Base-by-base conservation (phyloP, 805 yeast genomes). In the Candida odintsovae region DNA sequence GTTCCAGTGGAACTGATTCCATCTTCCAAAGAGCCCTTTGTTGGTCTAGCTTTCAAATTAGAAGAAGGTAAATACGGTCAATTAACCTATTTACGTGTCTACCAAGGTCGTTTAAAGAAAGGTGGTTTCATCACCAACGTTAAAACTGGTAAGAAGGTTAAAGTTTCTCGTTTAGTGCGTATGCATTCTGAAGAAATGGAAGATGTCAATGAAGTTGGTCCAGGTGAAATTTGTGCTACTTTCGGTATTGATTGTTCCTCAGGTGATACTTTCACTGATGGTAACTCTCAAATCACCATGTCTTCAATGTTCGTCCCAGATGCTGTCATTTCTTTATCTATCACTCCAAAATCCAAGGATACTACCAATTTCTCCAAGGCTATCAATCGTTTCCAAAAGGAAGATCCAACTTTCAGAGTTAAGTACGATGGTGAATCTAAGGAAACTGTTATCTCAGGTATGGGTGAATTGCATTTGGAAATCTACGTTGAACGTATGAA, bases 121-220 rank as follows among this genome's bases (percentile, higher is more conserved):
- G 99, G 99, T 57, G 74, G 82, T 56, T 85, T 82, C 70, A 87
- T 94, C 69, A 79, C 82, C 50, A 95, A 94, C 66, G 85, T 88
- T 53, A 89, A 92, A 69, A 78, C 92, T 40, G 97, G 96, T 50
- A 94, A 94, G 75, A 87, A 83, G 68, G 87, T 90, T 53, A 94
- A 94, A 73, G 87, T 94, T 45, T 78, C 97, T 13, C 80, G 99
- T 62, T 77, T 94, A 60, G 99, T 90, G 43, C 85, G 98, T 71
- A 94, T 94, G 99, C 98, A 94, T 73, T 89, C 97, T 25, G 88
- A 90, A 52, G 99, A 94, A 65, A 90, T 94, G 98, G 99, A 94
- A 73, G 99, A 94, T 64, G 94, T 89, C 42, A 86, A 83, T 42
- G 97, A 90, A 70, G 84, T 89, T 61, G 94, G 92, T 20, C 92